Evolutionary conservation across 331 rosid genomes (phyloP).

Genomic region (Malus hybrid): DNA sequence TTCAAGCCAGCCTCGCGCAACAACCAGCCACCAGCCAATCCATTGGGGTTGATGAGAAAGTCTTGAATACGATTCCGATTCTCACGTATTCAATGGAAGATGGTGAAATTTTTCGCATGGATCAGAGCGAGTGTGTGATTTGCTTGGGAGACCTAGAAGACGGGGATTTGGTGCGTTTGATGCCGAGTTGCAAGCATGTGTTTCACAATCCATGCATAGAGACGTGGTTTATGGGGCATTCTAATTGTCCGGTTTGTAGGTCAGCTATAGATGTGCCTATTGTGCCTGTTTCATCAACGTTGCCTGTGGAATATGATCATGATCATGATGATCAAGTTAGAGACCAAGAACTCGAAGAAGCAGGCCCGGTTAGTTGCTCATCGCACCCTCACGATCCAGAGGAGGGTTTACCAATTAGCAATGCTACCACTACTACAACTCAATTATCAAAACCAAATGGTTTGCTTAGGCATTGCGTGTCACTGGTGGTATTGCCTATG

Average conservation of each 20-base stretch:
- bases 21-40: background rate
- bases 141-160: constrained; percentile 43
- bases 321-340: background rate
- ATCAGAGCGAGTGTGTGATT: constrained; percentile 43
- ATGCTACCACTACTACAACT: background rate
- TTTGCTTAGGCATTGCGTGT: constrained; percentile 19
- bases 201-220: constrained; percentile 46
- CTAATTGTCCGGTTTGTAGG: constrained; percentile 45
- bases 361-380: background rate
- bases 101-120: background rate
- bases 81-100: constrained; percentile 12
- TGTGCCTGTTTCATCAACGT: background rate
- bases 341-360: background rate
- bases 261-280: constrained; percentile 8
- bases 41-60: constrained; percentile 27
- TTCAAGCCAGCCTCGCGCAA: background rate
- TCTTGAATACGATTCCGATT: constrained; percentile 31
- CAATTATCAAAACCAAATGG: constrained; percentile 4
- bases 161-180: constrained; percentile 23
- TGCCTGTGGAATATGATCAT: background rate
- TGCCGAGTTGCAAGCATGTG: constrained; percentile 44
- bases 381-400: background rate
- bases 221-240: constrained; percentile 38
- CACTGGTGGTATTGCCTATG: background rate
- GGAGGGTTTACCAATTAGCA: background rate